Evolutionary conservation across 1,139 yeast species (phyloP), one percentile per base, ranked within the genome.

Genomic region (Pneumocystis carinii): DNA sequence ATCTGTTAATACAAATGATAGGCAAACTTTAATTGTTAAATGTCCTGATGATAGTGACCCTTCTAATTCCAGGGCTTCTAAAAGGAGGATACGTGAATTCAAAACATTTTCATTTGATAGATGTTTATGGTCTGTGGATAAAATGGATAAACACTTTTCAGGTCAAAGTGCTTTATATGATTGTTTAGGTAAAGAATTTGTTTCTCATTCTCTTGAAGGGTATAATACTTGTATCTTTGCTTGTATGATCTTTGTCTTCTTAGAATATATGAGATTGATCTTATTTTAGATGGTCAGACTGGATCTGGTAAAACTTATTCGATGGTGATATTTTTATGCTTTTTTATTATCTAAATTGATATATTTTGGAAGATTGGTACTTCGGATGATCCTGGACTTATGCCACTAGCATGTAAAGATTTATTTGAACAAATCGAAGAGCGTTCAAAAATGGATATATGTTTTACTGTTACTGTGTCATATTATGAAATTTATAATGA

Each of bases 161-260:
- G 39, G 60, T 62, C 89, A 86, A 70, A 63, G 69, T 8, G 71
- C 72, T 2, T 81, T 85, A 15, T 86, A 84, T 70, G 69, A 73
- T 2, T 73, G 75, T 15, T 76, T 83, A 4, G 92, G 90, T 0
- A 77, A 78, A 2, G 83, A 81, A 58, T 75, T 84, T 65, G 73
- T 86, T n/a, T 78, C 79, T 38, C 88, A 86, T 69, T 80, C 84
- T 42, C 77, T 85, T 68, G 78, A 78, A 64, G 94, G 94, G 0
- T 86, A 79, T 72, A 86, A 86, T 71, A 85, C 87, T 32, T 86
- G 92, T 71, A 79, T 86, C 12, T 77, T 86, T 69, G 90, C 92
- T 0, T 84, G 48, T 57, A 38, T 19, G 10, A 24, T 57, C 12
- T 37, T 24, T 27, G 7, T 27, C 12, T 24, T 55, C 5, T 56